Conservation (phyloP, 2,329 filamentous ascomycete genomes). For the Trichoderma sp. region DNA sequence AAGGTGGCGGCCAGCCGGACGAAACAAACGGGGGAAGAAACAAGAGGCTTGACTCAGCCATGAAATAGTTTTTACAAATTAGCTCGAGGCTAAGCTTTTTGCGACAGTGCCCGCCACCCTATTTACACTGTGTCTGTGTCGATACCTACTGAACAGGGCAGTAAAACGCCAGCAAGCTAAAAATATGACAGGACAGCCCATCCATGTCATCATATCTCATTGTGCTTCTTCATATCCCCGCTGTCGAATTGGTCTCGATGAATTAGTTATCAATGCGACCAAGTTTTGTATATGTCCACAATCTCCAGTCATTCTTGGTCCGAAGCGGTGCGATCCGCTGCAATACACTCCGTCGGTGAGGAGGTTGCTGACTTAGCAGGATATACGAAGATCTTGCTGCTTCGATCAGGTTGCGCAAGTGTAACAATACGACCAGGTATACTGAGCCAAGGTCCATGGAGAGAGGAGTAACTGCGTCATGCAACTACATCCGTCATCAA, state of each 20-base stretch:
- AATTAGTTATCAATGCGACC: background rate
- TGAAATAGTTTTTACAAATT: background rate
- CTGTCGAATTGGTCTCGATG: background rate
- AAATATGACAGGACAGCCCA: background rate
- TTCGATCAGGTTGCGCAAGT: background rate
- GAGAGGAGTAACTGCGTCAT: background rate
- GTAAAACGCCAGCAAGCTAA: background rate
- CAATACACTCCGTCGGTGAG: background rate
- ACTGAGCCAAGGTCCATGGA: background rate
- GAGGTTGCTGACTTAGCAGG: background rate
- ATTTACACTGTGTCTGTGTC: background rate
- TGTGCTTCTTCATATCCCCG: background rate
- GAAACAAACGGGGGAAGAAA: background rate
- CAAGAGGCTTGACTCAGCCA: conserved; percentile 7
- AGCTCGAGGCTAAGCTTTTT: conserved; percentile 18
- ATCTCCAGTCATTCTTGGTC: background rate
- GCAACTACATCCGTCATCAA: background rate
- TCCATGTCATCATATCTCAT: background rate
- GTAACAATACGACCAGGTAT: background rate
- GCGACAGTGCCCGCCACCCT: conserved; percentile 5
- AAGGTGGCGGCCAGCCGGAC: background rate
- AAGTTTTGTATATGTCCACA: background rate
- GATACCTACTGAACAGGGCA: background rate
- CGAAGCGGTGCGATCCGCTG: background rate
- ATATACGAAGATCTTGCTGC: background rate